Evolutionary conservation across 345 rosid species (phyloP), one percentile per base, ranked within the genome.

Genomic region (Sonneratia caseolaris): DNA sequence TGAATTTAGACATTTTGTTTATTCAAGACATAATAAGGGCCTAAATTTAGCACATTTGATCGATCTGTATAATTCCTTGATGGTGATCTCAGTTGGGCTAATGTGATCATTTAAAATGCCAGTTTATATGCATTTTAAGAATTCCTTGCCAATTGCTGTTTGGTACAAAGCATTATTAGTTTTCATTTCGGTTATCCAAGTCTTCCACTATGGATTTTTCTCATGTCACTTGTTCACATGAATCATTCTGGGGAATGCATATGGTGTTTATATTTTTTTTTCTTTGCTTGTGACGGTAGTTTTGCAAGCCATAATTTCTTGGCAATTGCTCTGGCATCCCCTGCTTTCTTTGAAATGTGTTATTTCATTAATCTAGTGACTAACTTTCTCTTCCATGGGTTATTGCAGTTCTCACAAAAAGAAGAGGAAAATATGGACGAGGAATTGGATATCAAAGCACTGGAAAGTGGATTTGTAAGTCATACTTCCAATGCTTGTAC

Each of bases 401-500:
- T 19, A 13, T 38, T 64, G 74, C 80, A 83, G 85, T 64, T 80
- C 3, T 56, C 45, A 42, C 76, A 72, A 38, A 78, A 77, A 70
- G 53, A 81, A 40, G 73, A 57, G 37, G 79, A 72, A 61, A 70
- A 78, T 48, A 66, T 21, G 35, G 82, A 79, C 32, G 86, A 80
- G 7, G 79, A 80, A 62, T 37, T 68, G 66, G 85, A 85, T 71
- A 78, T 67, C 59, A 78, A 24, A 66, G 85, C 82, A 22, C 69
- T 85, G 53, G 79, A 77, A 72, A 78, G 81, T 77, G 86, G 86
- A 80, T 85, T 51, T 68, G 80, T 85, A 79, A 83, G 86, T 70
- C 71, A 53, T 36, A 40, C 48, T 37, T 56, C 56, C 27, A 55
- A 37, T 4, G 57, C 19, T 48, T 40, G 22, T 35, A 15, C 3